A percentile compares a stretch with the other conserved stretches of the same genome.
Conservation (phyloP, 2,329 filamentous ascomycete genomes). For the Huntiella abstrusa region DNA sequence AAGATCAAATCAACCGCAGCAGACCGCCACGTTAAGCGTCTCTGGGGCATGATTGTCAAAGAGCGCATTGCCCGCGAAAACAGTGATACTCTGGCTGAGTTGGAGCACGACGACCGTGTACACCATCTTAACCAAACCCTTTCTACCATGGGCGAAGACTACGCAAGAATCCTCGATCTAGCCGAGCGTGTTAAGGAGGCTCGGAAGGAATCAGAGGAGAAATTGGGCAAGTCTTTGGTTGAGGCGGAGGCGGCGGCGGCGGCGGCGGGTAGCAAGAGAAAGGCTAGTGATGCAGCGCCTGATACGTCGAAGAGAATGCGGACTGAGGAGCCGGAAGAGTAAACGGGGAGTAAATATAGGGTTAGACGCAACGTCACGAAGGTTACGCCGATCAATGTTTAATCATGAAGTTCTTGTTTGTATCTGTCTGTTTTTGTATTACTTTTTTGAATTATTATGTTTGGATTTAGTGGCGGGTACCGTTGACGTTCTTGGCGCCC, state of each 20-base stretch:
- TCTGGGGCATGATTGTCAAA: constrained; percentile 63
- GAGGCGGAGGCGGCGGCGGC: not conserved
- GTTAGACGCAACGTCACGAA: not conserved
- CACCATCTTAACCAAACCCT: constrained; percentile 55
- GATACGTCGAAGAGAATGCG: not conserved
- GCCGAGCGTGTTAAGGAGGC: constrained; percentile 20
- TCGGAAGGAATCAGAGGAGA: not conserved
- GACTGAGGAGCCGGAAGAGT: not conserved
- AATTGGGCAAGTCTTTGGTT: not conserved
- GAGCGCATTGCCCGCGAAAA: constrained; percentile 61
- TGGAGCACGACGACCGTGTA: constrained; percentile 48
- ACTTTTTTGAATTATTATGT: constrained; percentile 13
- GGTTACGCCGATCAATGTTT: no score
- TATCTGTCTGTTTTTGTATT: constrained; percentile 2
- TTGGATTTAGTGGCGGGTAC: constrained; percentile 15
- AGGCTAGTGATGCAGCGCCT: not conserved
- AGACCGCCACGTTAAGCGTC: constrained; percentile 34
- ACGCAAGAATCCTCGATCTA: constrained; percentile 41
- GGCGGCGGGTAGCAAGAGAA: not conserved
- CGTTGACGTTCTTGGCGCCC: constrained; percentile 21
- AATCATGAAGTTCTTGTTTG: no score
- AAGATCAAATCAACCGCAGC: constrained; percentile 21
- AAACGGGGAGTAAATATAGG: not conserved
- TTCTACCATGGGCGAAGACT: constrained; percentile 50
- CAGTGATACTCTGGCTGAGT: constrained; percentile 47